phyloP scores from a whole-genome alignment of 441 rosid genomes.

The Corymbia calophylla region DNA sequence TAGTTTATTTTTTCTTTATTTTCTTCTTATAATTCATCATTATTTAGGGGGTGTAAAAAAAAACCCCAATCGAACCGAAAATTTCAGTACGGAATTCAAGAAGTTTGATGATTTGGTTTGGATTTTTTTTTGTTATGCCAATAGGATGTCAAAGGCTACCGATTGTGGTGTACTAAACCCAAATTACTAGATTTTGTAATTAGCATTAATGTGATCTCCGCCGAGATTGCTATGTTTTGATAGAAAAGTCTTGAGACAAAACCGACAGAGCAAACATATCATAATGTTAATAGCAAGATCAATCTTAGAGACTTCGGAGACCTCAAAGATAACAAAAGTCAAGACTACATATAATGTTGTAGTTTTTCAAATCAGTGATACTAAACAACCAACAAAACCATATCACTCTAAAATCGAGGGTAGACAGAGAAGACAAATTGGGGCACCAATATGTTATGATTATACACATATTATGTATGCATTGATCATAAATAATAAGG shows the following conservation, averaged over 20 bases:
- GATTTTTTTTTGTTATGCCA: no score
- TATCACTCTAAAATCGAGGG: neutral
- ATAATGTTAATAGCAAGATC: no score
- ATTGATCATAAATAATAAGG: neutral
- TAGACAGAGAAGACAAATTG: neutral
- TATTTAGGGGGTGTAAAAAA: neutral
- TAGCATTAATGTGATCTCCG: neutral
- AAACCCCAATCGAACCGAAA: neutral
- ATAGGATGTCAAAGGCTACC: neutral
- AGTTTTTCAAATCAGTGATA: neutral
- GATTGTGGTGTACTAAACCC: neutral
- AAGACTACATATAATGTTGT: neutral
- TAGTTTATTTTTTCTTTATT: neutral
- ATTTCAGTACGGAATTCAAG: neutral
- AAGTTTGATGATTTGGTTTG: no score
- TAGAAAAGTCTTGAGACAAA: no score
- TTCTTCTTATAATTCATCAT: neutral
- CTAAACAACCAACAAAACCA: neutral
- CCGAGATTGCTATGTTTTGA: neutral
- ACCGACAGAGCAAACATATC: neutral
- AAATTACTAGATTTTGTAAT: neutral
- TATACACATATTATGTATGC: neutral
- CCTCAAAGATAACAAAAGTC: accelerated
- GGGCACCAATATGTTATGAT: no score
- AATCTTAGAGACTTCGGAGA: neutral